Base-by-base conservation (phyloP, 257 asterid genomes). In the Cinchona pubescens region DNA sequence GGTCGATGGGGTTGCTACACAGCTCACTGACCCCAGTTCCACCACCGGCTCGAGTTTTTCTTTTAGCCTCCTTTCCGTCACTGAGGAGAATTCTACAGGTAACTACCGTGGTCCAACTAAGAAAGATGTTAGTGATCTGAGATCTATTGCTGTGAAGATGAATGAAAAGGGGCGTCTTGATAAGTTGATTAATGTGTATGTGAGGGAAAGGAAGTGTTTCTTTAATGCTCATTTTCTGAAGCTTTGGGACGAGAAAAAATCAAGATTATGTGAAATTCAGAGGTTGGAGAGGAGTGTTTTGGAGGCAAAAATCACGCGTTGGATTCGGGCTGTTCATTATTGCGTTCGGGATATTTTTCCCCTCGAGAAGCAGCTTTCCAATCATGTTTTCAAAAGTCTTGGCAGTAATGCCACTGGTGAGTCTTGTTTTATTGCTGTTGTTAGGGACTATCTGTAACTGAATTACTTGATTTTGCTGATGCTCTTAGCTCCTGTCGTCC, bases 381-480 rank as follows among this genome's bases (percentile, higher is more conserved):
- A 72, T 62, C 79, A 83, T 62, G 83, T 87, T 27, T 87, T 87
- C 18, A 71, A 81, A 15, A 83, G 75, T 58, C 72, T 85, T 71
- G 88, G 79, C 12, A 61, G 19, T 49, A 16, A 67, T 61, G 74
- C 79, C 0, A 80, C 79, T 7, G 83, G 69, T 37, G 85, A 83
- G 58, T 78, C 81, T 40, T 87, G 88, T 68, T 87, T 85, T 67
- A 27, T 82, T 80, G 88, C 79, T 51, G 80, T 85, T 27, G 81
- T 87, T 42, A 74, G 79, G 60, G 83, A 83, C 19, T 85, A n/a
- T n/a, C 81, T 43, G 85, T 81, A 1, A 55, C 82, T 43, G 86
- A 80, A 71, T 67, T 87, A 67, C 80, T 87, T 70, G 83, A 83
- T 72, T 87, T 87, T 19, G 86, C 85, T 1, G 89, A 87, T 55